Base-by-base conservation (phyloP, 371 early-diverging fungal genomes). In the Lichtheimia ramosa region DNA sequence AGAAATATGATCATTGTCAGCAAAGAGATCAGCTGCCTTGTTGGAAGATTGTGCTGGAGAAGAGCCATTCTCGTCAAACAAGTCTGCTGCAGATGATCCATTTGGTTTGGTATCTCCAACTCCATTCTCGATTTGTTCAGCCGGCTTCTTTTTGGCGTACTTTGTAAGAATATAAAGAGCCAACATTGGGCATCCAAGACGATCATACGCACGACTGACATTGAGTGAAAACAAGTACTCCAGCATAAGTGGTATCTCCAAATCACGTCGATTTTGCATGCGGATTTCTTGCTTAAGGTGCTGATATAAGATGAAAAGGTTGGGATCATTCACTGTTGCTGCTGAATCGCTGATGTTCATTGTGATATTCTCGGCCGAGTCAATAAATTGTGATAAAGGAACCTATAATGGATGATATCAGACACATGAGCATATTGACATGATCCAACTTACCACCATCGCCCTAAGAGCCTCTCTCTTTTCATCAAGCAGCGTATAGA, bases 221-320 rank as follows among this genome's bases (percentile, higher is more conserved):
- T 73, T 68, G 14, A 84, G 77, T 0, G 87, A 79, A 18, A 91
- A 86, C 12, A 77, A 68, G 23, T 83, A 81, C 56, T 90, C 89
- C 28, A 73, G 40, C 7, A 56, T 52, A 24, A 68, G 65, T 1
- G 75, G 18, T 14, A 76, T 65, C 14, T 59, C 43, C 2, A 64
- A 12, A 10, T 28, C 48, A 28, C 63, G 61, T 7, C 62, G 63
- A 24, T 66, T 68, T 10, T 54, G 62, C 5, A 42, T 16, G 4
- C 55, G 56, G 14, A 54, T 23, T 18, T 77, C 77, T 18, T 81
- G 63, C 43, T 83, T 83, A 58, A 95, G 69, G 54, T 88, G 76
- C 25, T 87, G 77, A 62, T 91, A 92, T n/a, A 94, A 61, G 14
- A 92, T 85, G 42, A 93, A 71, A 0, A 94, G 75, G 48, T 89